Conservation (phyloP, 1,139 yeast genomes). For the Sporopachydermia cereana region DNA sequence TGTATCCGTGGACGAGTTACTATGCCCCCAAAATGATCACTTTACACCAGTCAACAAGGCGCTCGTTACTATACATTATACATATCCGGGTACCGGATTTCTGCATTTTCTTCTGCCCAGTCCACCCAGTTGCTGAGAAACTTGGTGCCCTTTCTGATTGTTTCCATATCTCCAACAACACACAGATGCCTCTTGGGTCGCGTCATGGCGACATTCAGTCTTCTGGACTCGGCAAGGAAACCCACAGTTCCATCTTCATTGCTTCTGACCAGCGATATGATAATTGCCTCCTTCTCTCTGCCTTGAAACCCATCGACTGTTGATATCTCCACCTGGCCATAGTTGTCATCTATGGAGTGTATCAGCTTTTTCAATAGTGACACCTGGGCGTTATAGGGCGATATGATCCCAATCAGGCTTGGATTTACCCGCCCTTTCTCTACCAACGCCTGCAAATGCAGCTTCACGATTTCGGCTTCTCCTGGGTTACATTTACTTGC, state of each 20-base stretch:
- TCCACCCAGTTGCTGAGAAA: slow-evolving; percentile 58
- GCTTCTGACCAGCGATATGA: slow-evolving; percentile 72
- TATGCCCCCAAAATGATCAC: not conserved
- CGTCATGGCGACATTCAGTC: slow-evolving; percentile 86
- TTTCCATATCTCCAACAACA: slow-evolving; percentile 77
- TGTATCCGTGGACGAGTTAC: too few species aligned
- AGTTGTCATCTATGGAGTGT: slow-evolving; percentile 30
- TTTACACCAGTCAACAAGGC: not conserved
- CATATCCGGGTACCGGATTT: slow-evolving; percentile 55
- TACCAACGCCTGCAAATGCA: not conserved
- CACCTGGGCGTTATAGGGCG: slow-evolving; percentile 89
- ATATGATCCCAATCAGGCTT: slow-evolving; percentile 61
- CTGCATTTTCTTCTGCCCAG: slow-evolving; percentile 60
- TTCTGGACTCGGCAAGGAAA: slow-evolving; percentile 55
- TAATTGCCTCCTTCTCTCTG: slow-evolving; percentile 75
- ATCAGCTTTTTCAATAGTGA: slow-evolving; percentile 36
- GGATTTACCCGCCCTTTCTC: slow-evolving; percentile 12
- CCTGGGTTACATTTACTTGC: not conserved
- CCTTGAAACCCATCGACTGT: slow-evolving; percentile 94
- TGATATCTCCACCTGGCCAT: slow-evolving; percentile 61
- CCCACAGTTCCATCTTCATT: slow-evolving; percentile 60
- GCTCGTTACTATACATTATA: slow-evolving; percentile 14
- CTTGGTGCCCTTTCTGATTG: slow-evolving; percentile 25
- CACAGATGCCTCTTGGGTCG: slow-evolving; percentile 81
- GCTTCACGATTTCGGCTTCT: slow-evolving; percentile 2